A percentile compares a stretch with the other conserved stretches of the same genome.
These are phyloP conservation scores for Alternaria incomplexa DNA, from an alignment of 2,329 filamentous ascomycete species.

Conservation along the genomic window DNA sequence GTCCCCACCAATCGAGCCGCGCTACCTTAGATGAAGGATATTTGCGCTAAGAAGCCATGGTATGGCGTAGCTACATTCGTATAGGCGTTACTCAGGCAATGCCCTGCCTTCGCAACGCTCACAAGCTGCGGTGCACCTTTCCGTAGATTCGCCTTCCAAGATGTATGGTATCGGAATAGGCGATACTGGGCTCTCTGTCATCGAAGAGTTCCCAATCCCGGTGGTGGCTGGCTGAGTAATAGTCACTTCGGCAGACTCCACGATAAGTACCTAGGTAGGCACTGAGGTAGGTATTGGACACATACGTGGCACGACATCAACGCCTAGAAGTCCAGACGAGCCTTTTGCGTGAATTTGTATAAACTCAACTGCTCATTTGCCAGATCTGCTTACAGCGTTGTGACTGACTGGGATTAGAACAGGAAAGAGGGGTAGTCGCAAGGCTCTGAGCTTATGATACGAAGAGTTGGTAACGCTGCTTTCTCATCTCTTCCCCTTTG, in stretches of 20 bases:
- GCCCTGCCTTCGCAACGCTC: too few relatives aligned
- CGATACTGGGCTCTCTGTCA: not conserved
- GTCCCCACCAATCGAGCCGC: not conserved
- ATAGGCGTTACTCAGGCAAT: not conserved
- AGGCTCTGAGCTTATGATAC: rapidly evolving
- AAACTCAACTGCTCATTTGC: not conserved
- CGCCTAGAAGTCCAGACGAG: not conserved
- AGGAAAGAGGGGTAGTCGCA: not conserved
- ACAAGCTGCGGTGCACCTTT: too few relatives aligned
- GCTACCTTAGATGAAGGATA: not conserved
- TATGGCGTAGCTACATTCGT: not conserved
- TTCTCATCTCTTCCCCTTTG: not conserved
- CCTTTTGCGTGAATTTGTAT: not conserved
- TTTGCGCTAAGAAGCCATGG: not conserved
- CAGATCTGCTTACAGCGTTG: not conserved
- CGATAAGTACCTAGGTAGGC: not conserved
- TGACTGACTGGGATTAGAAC: not conserved
- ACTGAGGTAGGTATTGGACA: not conserved
- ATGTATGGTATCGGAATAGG: too few relatives aligned
- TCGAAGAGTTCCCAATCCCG: not conserved
- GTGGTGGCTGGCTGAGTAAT: not conserved
- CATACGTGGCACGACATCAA: not conserved
- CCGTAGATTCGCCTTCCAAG: too few relatives aligned
- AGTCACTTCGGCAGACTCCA: not conserved
- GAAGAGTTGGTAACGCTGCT: not conserved